These are phyloP conservation scores for Verticillium longisporum DNA, from an alignment of 2,329 filamentous ascomycete genomes.

Conservation along the genomic window DNA sequence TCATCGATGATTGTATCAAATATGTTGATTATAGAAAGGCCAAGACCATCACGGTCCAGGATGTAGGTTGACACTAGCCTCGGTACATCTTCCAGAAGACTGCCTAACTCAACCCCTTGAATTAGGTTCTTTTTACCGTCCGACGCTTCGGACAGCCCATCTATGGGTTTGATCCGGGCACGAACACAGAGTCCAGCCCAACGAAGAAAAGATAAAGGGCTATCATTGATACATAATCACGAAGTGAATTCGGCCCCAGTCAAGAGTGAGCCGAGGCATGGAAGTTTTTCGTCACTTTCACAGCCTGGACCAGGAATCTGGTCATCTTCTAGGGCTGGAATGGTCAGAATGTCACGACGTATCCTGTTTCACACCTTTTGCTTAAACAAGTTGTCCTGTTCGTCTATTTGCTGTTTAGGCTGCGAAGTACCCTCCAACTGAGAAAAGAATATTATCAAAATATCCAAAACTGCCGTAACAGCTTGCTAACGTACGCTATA, in stretches of 20 bases:
- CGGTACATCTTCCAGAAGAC: neutral
- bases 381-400: neutral
- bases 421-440: neutral
- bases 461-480: neutral
- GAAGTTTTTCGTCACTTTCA: neutral
- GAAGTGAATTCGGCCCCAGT: neutral
- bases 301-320: neutral
- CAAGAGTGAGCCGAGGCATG: neutral
- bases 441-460: neutral
- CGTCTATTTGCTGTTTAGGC: neutral
- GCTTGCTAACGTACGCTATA: neutral
- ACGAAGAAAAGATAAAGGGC: neutral
- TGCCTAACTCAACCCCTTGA: neutral
- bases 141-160: conserved; percentile 42
- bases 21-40: conserved; percentile 47
- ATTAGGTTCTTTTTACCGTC: conserved; percentile 48
- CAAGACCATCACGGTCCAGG: conserved; percentile 57
- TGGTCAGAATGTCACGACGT: too few species aligned
- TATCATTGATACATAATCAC: too few species aligned
- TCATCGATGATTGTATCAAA: conserved; percentile 39
- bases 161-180: conserved; percentile 50
- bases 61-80: conserved; percentile 38
- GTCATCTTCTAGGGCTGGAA: too few species aligned
- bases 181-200: neutral
- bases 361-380: neutral